A percentile compares a stretch with the other conserved stretches of the same genome.
phyloP scores from a whole-genome alignment of 352 stramenopile genomes.

The Pythium grandisporangium region DNA sequence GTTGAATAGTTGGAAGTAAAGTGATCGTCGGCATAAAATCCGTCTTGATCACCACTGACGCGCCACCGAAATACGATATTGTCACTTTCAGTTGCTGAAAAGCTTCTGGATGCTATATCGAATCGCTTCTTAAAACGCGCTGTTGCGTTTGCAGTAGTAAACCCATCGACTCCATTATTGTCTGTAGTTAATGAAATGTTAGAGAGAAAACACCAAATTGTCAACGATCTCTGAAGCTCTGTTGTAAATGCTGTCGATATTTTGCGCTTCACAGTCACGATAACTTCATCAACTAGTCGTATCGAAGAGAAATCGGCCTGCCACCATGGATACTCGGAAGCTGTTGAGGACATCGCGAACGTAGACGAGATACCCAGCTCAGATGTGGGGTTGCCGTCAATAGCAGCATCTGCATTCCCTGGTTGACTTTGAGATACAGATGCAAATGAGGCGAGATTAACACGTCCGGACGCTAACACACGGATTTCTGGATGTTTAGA shows the following conservation, averaged over 20 bases:
- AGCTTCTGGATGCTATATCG: conserved; percentile 26
- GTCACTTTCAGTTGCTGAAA: conserved; percentile 26
- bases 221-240: conserved; percentile 16
- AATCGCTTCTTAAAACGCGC: conserved; percentile 27
- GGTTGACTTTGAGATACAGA: conserved; percentile 34
- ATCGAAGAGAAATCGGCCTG: conserved; percentile 24
- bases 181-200: conserved; percentile 15
- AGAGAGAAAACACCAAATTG: conserved; percentile 45
- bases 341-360: conserved; percentile 37
- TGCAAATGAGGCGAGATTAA: conserved; percentile 30
- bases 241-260: conserved; percentile 18
- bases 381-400: conserved; percentile 25
- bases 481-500: conserved; percentile 25
- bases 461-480: conserved; percentile 33
- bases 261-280: conserved; percentile 38
- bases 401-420: conserved; percentile 35
- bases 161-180: conserved; percentile 25
- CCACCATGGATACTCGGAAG: conserved; percentile 56
- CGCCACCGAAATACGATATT: conserved; percentile 42
- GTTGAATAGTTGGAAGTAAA: conserved; percentile 24
- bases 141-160: conserved; percentile 13
- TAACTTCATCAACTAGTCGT: conserved; percentile 35
- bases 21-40: conserved; percentile 21
- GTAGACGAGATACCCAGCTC: conserved; percentile 27
- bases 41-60: conserved; percentile 31